These are phyloP conservation scores for Metschnikowia amazonensis DNA, from an alignment of 805 yeast species.

Conservation along the genomic window DNA sequence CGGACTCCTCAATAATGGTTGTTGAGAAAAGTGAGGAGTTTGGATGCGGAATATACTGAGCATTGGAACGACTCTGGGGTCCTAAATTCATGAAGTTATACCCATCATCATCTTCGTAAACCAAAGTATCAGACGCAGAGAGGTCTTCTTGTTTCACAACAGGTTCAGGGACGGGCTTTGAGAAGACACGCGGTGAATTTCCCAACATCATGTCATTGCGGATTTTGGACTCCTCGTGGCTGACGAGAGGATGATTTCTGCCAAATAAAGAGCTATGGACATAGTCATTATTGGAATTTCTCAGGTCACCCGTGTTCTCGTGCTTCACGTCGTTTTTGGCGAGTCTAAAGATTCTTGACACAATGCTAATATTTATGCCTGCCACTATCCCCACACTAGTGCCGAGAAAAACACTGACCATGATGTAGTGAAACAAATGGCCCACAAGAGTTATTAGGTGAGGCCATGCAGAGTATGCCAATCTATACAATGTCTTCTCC, in stretches of 20 bases:
- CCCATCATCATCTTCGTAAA: conserved; percentile 20
- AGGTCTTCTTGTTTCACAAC: conserved; percentile 2
- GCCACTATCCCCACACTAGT: conserved; percentile 15
- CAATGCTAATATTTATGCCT: conserved; percentile 16
- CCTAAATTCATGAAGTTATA: conserved; percentile 12
- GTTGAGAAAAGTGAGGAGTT: conserved; percentile 9
- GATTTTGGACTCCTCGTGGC: not conserved
- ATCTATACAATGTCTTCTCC: conserved; percentile 14
- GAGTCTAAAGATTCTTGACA: conserved; percentile 5
- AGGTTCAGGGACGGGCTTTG: not conserved
- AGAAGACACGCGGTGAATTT: not conserved
- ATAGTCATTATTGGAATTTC: no score
- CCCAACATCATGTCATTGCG: not conserved
- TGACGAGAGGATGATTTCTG: not conserved
- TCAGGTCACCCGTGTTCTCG: not conserved
- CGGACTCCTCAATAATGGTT: conserved; percentile 17
- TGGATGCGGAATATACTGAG: not conserved
- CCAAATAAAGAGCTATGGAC: not conserved
- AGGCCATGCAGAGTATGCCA: conserved; percentile 10
- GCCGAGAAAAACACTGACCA: conserved; percentile 18
- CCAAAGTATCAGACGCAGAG: conserved; percentile 6
- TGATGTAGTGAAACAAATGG: conserved; percentile 15
- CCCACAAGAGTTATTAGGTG: conserved; percentile 12
- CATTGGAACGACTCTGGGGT: not conserved
- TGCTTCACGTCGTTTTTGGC: conserved; percentile 1